Evolutionary conservation across 352 stramenopile species (phyloP), one percentile per base, ranked within the genome.

Genomic region (Phytophthora foliorum): DNA sequence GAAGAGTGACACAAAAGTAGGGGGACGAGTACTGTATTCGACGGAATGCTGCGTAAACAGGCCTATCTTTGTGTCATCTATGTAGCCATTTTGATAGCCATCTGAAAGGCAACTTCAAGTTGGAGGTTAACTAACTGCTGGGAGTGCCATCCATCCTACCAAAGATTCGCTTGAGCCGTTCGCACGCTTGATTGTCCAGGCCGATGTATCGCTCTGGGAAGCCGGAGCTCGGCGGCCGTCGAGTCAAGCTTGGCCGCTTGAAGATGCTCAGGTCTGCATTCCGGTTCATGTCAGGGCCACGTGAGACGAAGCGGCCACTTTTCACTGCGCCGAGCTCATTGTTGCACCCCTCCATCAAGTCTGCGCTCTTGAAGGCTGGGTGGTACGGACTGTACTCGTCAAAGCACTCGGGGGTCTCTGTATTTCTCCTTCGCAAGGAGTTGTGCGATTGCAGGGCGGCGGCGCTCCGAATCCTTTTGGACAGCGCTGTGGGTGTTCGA

Each of bases 311-410:
- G 19, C 52, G 48, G 2, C 36, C 14, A 11, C 27, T 73, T 36
- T 51, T 57, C 25, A 27, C 17, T n/a, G 45, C 54, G 4, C 29
- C 36, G 1, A 67, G 29, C 27, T 79, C 70, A 53, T 72, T 81
- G 48, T 81, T 80, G 42, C 49, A 56, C 27, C 66, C 65, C 14
- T 84, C 79, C 6, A 89, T 48, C 1, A 73, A 21, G 38, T 90
- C 76, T 1, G 67, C 41, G 11, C 63, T 74, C 53, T 86, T 83
- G 36, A 89, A 92, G 14, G 67, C 71, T 7, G 85, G 85, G 52
- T 93, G 87, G 59, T 95, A 95, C 27, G 77, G 80, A 68, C 84
- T 93, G 76, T 95, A 91, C 32, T 93, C 75, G 51, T 93, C 87
- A 62, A 95, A 95, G 52, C 85, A 93, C 51, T 92, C 78, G 32